phyloP scores from a whole-genome alignment of 768 basidiomycete genomes.

The Kwoniella sp. region DNA sequence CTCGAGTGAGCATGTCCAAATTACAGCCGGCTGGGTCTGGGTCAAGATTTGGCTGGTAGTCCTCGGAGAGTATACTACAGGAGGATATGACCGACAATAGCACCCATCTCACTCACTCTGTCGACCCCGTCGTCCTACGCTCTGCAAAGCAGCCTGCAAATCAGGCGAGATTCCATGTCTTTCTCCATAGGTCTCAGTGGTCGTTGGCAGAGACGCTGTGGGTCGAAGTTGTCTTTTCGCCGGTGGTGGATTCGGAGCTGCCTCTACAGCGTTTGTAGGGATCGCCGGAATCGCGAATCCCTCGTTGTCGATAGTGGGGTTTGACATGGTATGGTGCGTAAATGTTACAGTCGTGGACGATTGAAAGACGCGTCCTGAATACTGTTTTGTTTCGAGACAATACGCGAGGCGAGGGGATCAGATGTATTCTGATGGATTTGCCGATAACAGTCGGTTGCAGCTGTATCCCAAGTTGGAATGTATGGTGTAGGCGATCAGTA shows the following conservation, averaged over 20 bases:
- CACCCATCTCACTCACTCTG: constrained; percentile 27
- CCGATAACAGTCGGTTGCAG: too few species aligned
- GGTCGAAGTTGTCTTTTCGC: constrained; percentile 36
- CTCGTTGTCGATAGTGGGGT: neutral
- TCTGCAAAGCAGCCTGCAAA: constrained; percentile 32
- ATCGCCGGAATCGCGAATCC: constrained; percentile 10
- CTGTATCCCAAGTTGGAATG: too few species aligned
- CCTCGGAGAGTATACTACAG: neutral
- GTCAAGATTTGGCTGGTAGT: too few species aligned
- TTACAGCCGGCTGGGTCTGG: too few species aligned
- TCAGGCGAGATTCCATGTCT: constrained; percentile 39
- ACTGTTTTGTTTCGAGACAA: too few species aligned
- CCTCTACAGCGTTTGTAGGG: neutral
- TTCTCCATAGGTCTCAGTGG: constrained; percentile 40
- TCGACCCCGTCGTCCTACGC: constrained; percentile 27
- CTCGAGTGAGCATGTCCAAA: too few species aligned
- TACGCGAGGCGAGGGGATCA: too few species aligned
- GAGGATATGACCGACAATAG: neutral
- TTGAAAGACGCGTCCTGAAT: neutral
- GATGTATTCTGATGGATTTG: too few species aligned
- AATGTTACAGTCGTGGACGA: too few species aligned
- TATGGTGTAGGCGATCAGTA: too few species aligned
- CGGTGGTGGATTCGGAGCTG: constrained; percentile 3
- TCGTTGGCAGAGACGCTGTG: constrained; percentile 30
- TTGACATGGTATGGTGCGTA: constrained; percentile 2